A percentile compares a stretch with the other conserved stretches of the same genome.
Evolutionary conservation across 169 alveolate genomes (phyloP).

Genomic region (Plasmodium knowlesi): DNA sequence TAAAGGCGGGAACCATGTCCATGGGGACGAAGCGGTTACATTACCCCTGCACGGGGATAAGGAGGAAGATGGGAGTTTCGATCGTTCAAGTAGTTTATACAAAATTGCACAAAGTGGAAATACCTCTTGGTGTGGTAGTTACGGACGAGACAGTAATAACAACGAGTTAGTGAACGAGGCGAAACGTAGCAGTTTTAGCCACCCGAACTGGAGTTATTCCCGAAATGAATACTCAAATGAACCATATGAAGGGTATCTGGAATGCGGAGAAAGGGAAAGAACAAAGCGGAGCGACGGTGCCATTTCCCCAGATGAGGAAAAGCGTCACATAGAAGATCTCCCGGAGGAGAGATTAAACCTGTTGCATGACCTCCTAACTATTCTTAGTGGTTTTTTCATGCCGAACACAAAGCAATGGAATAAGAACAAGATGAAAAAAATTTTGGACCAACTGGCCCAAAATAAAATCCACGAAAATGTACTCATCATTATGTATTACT

Average conservation of each 20-base stretch:
- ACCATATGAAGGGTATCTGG: neutral
- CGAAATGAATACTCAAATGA: neutral
- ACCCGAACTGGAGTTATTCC: neutral
- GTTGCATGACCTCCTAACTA: neutral
- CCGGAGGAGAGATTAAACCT: neutral
- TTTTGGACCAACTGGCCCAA: slow-evolving; percentile 17
- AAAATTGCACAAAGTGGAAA: neutral
- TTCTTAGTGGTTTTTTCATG: neutral
- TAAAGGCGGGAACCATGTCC: neutral
- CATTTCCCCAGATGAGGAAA: neutral
- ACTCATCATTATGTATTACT: neutral
- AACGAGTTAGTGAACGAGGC: neutral
- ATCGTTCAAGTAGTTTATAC: neutral
- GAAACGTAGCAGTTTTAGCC: neutral
- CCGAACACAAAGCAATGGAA: neutral
- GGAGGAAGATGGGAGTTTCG: neutral
- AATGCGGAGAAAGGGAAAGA: neutral
- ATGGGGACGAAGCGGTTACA: neutral
- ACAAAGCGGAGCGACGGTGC: neutral
- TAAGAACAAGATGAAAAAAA: neutral
- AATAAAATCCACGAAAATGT: slow-evolving; percentile 15
- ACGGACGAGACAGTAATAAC: neutral
- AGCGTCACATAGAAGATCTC: neutral
- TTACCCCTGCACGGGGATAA: neutral
- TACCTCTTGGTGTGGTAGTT: neutral